Conservation (phyloP, 75 land plant species). For the Gnetum montanum region DNA sequence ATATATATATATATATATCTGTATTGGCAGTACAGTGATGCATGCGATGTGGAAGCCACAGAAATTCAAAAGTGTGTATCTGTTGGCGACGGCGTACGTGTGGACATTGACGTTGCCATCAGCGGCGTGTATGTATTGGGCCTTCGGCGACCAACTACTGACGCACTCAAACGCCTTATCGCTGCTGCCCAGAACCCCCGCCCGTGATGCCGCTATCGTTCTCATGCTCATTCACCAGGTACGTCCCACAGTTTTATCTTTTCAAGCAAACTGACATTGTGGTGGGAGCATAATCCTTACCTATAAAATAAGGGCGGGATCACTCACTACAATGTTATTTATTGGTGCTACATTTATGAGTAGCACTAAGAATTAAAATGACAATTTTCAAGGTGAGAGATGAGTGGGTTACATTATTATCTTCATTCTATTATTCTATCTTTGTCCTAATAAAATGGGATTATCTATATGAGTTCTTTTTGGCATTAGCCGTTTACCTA, state of each 20-base stretch:
- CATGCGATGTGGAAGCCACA: constrained; percentile 85
- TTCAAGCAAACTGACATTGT: background rate
- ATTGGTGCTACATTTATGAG: too few relatives aligned
- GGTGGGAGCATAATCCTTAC: too few relatives aligned
- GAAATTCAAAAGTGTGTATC: constrained; percentile 67
- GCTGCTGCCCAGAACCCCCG: constrained; percentile 43
- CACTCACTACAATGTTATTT: too few relatives aligned
- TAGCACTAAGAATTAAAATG: too few relatives aligned
- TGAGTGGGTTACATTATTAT: too few relatives aligned
- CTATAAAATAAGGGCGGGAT: too few relatives aligned
- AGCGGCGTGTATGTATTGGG: constrained; percentile 67
- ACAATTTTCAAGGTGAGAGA: too few relatives aligned
- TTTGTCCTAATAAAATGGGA: too few relatives aligned
- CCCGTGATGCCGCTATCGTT: constrained; percentile 49
- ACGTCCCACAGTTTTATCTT: too few relatives aligned
- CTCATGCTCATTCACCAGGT: constrained; percentile 85
- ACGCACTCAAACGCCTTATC: constrained; percentile 64
- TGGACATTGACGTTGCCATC: constrained; percentile 66
- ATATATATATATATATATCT: background rate
- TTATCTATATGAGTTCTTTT: too few relatives aligned
- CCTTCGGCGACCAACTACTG: constrained; percentile 67
- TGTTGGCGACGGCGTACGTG: constrained; percentile 57
- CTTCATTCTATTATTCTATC: too few relatives aligned
- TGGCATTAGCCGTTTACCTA: too few relatives aligned
- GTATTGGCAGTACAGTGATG: constrained; percentile 57